Conservation (phyloP, 139 green algal species). For the Chlorella sorokiniana region DNA sequence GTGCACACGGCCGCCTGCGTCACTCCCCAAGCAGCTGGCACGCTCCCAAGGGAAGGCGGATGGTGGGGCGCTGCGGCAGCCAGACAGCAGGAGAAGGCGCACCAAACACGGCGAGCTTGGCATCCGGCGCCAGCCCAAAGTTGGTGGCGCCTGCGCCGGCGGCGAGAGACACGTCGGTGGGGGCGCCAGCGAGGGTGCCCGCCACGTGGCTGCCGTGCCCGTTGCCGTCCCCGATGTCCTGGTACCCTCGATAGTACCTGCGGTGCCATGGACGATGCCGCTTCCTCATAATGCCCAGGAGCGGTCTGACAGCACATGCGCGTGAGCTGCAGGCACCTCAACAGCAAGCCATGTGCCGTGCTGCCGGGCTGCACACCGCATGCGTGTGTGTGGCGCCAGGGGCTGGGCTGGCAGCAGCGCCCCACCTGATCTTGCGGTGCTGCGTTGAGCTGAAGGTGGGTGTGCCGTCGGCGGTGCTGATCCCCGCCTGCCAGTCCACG, state of each 20-base stretch:
- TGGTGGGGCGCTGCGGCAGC: too few species aligned
- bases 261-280: too few species aligned
- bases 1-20: too few species aligned
- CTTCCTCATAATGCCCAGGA: too few species aligned
- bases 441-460: conserved; percentile 47
- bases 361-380: too few species aligned
- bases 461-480: background rate
- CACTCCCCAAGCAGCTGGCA: too few species aligned
- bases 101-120: conserved; percentile 83
- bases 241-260: conserved; percentile 57
- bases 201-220: conserved; percentile 89
- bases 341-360: too few species aligned
- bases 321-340: too few species aligned
- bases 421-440: conserved; percentile 81
- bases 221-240: conserved; percentile 68
- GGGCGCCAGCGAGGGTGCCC: conserved; percentile 66
- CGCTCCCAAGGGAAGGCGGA: too few species aligned
- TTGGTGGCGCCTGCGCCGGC: conserved; percentile 22
- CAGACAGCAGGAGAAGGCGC: conserved; percentile 42
- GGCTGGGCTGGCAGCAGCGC: too few species aligned
- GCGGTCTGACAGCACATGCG: too few species aligned
- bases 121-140: conserved; percentile 77
- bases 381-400: too few species aligned
- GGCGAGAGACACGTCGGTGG: background rate
- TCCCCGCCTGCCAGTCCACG: background rate